Evolutionary conservation across 345 rosid species (phyloP), one percentile per base, ranked within the genome.

Genomic region (Lagerstroemia speciosa): DNA sequence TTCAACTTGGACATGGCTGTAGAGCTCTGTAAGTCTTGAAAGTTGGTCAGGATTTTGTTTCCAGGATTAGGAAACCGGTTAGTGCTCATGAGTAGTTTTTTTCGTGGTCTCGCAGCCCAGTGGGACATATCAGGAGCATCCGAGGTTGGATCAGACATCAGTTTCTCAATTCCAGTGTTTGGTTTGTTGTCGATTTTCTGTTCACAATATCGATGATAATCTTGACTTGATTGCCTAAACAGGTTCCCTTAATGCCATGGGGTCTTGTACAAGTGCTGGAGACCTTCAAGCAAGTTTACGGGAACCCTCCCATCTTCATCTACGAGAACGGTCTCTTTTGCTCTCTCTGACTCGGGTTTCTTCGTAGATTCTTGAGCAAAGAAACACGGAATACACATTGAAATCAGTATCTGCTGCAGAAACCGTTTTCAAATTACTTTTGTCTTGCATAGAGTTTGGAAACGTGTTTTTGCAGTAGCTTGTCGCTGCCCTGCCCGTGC

Each of bases 1-100:
- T 71, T 73, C 64, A 30, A 29, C 69, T 37, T 16, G 22, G 87
- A 83, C 65, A 62, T 75, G 80, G 81, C 64, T 60, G 65, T 75
- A 20, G 9, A 62, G 8, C 4, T 81, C 26, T 27, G 17, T 1
- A 62, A 62, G 45, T 37, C 1, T 29, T 63, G 20, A 30, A 60
- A 24, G 55, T 61, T 38, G 19, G 30, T 34, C 62, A 43, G 48
- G 17, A 43, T 5, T 61, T 12, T 55, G 61, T 19, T 19, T 1
- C 55, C 55, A 36, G 5, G 38, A 36, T 36, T 36, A 36, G 38
- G 38, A 36, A 36, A 36, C 5, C 8, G 8, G 8, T 5, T 36
- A 9, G 8, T 36, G 38, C 38, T 36, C 38, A 36, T 36, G 38
- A 9, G 8, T 36, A 52, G 26, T 26, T 3, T 1, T 24, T 55